phyloP scores from a whole-genome alignment of 164 flowering plant genomes.

The Protea cynaroides region DNA sequence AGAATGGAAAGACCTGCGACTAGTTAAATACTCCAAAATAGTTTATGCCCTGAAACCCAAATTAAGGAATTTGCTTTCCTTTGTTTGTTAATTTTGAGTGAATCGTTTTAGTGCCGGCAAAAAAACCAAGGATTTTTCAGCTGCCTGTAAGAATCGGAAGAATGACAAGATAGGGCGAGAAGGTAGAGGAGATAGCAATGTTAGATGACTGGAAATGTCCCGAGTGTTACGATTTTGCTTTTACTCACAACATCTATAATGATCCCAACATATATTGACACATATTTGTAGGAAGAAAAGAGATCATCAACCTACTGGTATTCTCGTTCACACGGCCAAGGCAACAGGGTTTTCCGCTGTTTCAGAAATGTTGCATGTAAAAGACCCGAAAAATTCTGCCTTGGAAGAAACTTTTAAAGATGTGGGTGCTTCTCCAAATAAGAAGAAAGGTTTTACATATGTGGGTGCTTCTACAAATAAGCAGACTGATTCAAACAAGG shows the following conservation, averaged over 20 bases:
- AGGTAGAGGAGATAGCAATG: constrained; percentile 48
- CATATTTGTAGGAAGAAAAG: constrained; percentile 56
- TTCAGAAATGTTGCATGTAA: constrained; percentile 46
- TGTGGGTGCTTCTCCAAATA: not conserved
- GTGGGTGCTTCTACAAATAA: constrained; percentile 17
- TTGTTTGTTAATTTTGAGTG: not conserved
- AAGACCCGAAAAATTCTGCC: constrained; percentile 25
- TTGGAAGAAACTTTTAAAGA: no score
- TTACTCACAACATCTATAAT: no score
- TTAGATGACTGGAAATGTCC: constrained; percentile 71
- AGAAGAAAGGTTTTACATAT: constrained; percentile 1
- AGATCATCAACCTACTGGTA: constrained; percentile 79
- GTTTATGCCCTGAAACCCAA: not conserved
- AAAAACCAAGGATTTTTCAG: constrained; percentile 57
- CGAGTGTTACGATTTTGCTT: constrained; percentile 31
- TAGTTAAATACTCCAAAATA: constrained; percentile 34
- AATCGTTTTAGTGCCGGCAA: constrained; percentile 69
- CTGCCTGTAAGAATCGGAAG: constrained; percentile 47
- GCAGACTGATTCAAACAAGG: constrained; percentile 22
- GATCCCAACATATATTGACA: no score
- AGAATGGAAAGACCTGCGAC: constrained; percentile 61
- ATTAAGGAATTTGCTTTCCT: not conserved
- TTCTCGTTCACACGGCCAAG: constrained; percentile 56
- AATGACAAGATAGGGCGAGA: constrained; percentile 68
- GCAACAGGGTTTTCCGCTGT: constrained; percentile 77